These are phyloP conservation scores for Neofusicoccum umdonicola DNA, from an alignment of 2,329 filamentous ascomycete species.

Conservation along the genomic window DNA sequence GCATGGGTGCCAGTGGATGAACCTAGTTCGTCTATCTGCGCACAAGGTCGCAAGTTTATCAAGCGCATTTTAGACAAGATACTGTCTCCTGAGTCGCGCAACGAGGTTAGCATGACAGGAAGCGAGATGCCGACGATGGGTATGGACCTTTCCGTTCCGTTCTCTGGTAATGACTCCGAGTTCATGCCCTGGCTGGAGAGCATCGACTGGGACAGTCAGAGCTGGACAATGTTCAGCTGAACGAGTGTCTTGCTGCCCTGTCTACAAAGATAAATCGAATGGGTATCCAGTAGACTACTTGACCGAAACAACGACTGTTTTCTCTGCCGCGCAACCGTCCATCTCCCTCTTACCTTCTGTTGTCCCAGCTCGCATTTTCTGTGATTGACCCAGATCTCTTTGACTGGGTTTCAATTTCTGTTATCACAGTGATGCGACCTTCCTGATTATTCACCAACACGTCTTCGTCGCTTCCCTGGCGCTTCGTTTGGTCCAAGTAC, in stretches of 20 bases:
- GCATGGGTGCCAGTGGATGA: slow-evolving; percentile 38
- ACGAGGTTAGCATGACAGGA: background rate
- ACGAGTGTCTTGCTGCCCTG: background rate
- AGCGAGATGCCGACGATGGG: slow-evolving; percentile 24
- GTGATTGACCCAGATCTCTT: background rate
- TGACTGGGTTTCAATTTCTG: slow-evolving; percentile 1
- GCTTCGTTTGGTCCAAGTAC: background rate
- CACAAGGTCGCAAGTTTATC: slow-evolving; percentile 41
- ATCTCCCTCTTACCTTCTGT: background rate
- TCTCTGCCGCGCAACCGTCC: background rate
- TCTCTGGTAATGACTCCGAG: slow-evolving; percentile 41
- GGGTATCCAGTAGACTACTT: too few species aligned
- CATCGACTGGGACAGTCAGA: slow-evolving; percentile 42
- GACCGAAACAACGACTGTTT: background rate
- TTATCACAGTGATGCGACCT: background rate
- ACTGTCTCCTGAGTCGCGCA: slow-evolving; percentile 27
- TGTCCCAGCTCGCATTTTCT: background rate
- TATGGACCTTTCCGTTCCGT: slow-evolving; percentile 30
- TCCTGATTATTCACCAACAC: background rate
- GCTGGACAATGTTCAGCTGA: slow-evolving; percentile 21
- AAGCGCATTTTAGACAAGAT: slow-evolving; percentile 46
- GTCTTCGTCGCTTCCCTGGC: background rate
- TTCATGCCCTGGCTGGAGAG: slow-evolving; percentile 46
- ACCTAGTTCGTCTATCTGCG: slow-evolving; percentile 41
- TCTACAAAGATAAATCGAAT: background rate